These are phyloP conservation scores for Apophysomyces elegans DNA, from an alignment of 371 early-diverging fungal species.

Conservation along the genomic window DNA sequence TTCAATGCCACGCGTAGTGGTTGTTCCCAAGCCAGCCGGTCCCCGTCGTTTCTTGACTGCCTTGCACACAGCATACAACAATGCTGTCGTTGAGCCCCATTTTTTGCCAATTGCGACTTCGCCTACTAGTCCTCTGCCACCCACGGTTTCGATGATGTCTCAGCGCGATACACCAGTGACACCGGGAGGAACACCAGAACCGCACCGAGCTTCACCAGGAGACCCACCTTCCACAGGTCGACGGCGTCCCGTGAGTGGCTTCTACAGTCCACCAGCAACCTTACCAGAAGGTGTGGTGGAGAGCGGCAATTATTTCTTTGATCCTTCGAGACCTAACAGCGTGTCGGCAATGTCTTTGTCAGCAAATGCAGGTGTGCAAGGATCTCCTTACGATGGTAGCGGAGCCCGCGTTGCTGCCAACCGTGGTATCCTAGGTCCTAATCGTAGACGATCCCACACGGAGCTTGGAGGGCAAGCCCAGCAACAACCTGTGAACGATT, in stretches of 20 bases:
- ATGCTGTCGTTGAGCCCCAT: constrained; percentile 59
- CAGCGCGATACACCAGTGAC: constrained; percentile 20
- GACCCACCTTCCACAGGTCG: not conserved
- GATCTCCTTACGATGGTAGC: not conserved
- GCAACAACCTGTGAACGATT: not conserved
- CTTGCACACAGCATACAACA: constrained; percentile 64
- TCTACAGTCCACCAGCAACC: constrained; percentile 22
- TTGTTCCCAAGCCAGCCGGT: constrained; percentile 73
- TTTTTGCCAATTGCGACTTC: constrained; percentile 71
- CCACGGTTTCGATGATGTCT: constrained; percentile 18
- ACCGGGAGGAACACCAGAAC: constrained; percentile 22
- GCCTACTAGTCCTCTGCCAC: constrained; percentile 43
- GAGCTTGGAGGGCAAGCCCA: constrained; percentile 10
- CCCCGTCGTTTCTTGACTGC: constrained; percentile 69
- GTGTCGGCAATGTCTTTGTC: not conserved
- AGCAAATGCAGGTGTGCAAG: not conserved
- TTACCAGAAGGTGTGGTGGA: constrained; percentile 1
- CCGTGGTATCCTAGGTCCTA: not conserved
- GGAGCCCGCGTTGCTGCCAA: not conserved
- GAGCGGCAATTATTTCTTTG: constrained; percentile 16
- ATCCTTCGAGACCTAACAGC: not conserved
- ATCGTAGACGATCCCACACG: constrained; percentile 18
- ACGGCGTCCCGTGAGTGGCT: constrained; percentile 21
- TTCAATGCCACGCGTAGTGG: constrained; percentile 60
- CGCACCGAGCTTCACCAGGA: constrained; percentile 19